These are phyloP conservation scores for Mycena vitilis DNA, from an alignment of 768 basidiomycete genomes.

Conservation along the genomic window DNA sequence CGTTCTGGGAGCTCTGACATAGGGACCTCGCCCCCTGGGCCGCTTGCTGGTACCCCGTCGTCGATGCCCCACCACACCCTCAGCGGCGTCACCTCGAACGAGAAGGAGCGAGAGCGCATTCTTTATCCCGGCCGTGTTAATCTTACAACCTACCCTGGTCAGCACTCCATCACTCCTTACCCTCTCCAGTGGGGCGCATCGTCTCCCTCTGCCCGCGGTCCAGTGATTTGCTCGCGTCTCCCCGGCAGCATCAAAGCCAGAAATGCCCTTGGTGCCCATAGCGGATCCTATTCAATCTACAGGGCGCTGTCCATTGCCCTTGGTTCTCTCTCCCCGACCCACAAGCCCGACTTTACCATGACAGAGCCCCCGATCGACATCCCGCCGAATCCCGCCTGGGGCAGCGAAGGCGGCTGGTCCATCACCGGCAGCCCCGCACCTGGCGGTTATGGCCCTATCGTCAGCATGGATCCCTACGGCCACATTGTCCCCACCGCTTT, in stretches of 20 bases:
- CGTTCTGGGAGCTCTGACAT: conserved; percentile 4
- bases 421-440: conserved; percentile 55
- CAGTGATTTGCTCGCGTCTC: conserved; percentile 90
- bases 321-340: conserved; percentile 80
- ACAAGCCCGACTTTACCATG: conserved; percentile 84
- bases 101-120: conserved; percentile 77
- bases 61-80: conserved; percentile 38
- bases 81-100: conserved; percentile 41
- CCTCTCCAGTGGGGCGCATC: conserved; percentile 86
- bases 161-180: conserved; percentile 86
- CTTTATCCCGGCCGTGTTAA: conserved; percentile 88
- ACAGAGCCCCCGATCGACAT: conserved; percentile 90
- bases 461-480: conserved; percentile 94
- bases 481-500: conserved; percentile 85
- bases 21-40: conserved; percentile 20
- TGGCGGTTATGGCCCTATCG: conserved; percentile 59
- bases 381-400: conserved; percentile 82
- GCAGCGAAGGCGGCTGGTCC: conserved; percentile 29
- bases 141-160: conserved; percentile 93
- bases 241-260: conserved; percentile 87
- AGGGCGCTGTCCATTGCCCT: conserved; percentile 93
- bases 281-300: conserved; percentile 95
- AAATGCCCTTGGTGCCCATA: conserved; percentile 94
- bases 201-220: conserved; percentile 76
- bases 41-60: conserved; percentile 26